Evolutionary conservation across 2,329 filamentous ascomycete genomes (phyloP).

Genomic region (Fusarium guadeloupense): DNA sequence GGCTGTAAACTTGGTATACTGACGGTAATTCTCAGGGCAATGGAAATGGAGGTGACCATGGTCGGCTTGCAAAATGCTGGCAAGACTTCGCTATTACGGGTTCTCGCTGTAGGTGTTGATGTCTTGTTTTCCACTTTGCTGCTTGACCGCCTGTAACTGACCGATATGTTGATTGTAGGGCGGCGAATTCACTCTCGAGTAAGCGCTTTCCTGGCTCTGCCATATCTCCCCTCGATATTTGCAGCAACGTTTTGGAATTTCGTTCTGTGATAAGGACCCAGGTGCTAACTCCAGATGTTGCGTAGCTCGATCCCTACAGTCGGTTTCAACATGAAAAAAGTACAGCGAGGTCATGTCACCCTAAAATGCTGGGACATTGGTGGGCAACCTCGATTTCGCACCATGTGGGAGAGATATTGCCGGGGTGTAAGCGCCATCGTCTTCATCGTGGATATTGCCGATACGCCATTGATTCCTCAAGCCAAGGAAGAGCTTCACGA

Average conservation of each 20-base stretch:
- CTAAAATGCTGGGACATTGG: constrained; percentile 99
- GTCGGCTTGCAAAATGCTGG: constrained; percentile 98
- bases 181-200: constrained; percentile 99
- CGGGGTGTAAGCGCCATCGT: constrained; percentile 97
- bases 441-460: constrained; percentile 97
- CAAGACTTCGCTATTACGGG: constrained; percentile 93
- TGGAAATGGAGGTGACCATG: constrained; percentile 99
- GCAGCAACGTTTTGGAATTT: constrained; percentile 4
- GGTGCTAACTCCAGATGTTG: constrained; percentile 52
- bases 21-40: constrained; percentile 72
- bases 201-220: constrained; percentile 56
- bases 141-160: constrained; percentile 36
- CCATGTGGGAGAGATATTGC: constrained; percentile 99
- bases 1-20: constrained; percentile 38
- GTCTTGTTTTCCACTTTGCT: neutral
- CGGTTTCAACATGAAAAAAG: constrained; percentile 98
- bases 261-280: constrained; percentile 4
- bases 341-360: constrained; percentile 97
- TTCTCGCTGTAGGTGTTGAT: constrained; percentile 81
- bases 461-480: constrained; percentile 79
- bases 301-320: constrained; percentile 96
- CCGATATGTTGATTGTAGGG: constrained; percentile 65
- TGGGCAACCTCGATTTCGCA: constrained; percentile 93
- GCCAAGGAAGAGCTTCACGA: constrained; percentile 93
- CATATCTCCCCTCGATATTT: constrained; percentile 14